Evolutionary conservation across 2,329 filamentous ascomycete species (phyloP).

Genomic region (Teratosphaeria pseudoeucalypti): DNA sequence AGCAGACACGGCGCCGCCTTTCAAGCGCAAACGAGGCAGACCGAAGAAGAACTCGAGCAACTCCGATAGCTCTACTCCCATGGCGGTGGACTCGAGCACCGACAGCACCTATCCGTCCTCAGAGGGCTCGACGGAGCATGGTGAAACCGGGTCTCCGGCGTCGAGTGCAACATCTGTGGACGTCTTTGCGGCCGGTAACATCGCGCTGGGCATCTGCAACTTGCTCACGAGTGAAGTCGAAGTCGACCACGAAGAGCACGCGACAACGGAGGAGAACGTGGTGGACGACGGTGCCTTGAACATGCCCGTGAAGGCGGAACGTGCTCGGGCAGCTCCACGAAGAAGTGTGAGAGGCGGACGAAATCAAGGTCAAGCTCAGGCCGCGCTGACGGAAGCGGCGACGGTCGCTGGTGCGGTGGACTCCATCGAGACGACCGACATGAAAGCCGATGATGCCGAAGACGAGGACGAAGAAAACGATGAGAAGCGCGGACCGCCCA

Average conservation of each 20-base stretch:
- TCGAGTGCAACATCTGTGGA: conserved; percentile 23
- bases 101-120: conserved; percentile 14
- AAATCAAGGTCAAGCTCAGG: background rate
- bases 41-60: conserved; percentile 11
- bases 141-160: conserved; percentile 13
- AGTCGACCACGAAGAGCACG: background rate
- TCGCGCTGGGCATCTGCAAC: conserved; percentile 21
- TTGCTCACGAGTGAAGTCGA: conserved; percentile 19
- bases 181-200: conserved; percentile 17
- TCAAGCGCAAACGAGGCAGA: conserved; percentile 14
- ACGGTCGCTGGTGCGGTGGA: conserved; percentile 10
- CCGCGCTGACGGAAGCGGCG: conserved; percentile 1
- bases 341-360: conserved; percentile 4
- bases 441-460: conserved; percentile 7
- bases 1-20: conserved; percentile 3
- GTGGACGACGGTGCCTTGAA: conserved; percentile 1
- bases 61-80: conserved; percentile 2
- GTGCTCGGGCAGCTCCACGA: conserved; percentile 3
- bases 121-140: conserved; percentile 10
- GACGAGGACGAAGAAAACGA: conserved; percentile 9
- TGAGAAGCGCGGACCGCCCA: conserved; percentile 25
- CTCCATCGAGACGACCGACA: conserved; percentile 16
- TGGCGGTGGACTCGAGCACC: conserved; percentile 1
- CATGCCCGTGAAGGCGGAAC: background rate
- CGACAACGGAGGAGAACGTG: background rate